A percentile compares a stretch with the other conserved stretches of the same genome.
phyloP scores from a whole-genome alignment of 1,284 basidiomycete species.

The Cystobasidiaceae sp. region DNA sequence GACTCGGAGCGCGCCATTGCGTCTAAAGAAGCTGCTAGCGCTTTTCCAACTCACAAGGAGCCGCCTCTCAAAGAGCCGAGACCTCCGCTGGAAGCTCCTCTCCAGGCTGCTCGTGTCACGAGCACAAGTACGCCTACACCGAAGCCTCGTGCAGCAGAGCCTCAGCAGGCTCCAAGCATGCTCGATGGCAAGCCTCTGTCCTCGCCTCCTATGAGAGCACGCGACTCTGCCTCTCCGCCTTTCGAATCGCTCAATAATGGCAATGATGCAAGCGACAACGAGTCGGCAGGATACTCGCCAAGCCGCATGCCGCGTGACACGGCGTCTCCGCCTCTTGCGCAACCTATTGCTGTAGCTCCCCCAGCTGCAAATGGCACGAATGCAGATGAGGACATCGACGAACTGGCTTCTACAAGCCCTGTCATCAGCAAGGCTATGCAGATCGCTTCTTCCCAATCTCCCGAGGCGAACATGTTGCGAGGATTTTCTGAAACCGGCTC shows the following conservation, averaged over 20 bases:
- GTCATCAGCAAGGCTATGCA: not conserved
- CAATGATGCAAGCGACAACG: not conserved
- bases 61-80: too few species aligned
- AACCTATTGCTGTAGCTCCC: not conserved
- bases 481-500: not conserved
- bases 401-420: too few species aligned
- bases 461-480: not conserved
- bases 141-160: too few species aligned
- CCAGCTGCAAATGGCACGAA: not conserved
- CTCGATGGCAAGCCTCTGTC: too few species aligned
- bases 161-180: too few species aligned
- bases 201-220: not conserved
- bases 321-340: not conserved
- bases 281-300: constrained; percentile 9
- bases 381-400: not conserved
- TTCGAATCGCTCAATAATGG: not conserved
- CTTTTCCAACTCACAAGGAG: too few species aligned
- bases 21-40: too few species aligned
- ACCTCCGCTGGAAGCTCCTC: too few species aligned
- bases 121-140: too few species aligned
- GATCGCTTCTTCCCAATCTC: constrained; percentile 10
- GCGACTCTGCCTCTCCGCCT: not conserved
- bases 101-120: too few species aligned
- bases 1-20: too few species aligned
- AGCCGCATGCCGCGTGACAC: constrained; percentile 7